Evolutionary conservation across 2,329 filamentous ascomycete genomes (phyloP), one percentile per base, ranked within the genome.

Genomic region (Fusarium sp.): DNA sequence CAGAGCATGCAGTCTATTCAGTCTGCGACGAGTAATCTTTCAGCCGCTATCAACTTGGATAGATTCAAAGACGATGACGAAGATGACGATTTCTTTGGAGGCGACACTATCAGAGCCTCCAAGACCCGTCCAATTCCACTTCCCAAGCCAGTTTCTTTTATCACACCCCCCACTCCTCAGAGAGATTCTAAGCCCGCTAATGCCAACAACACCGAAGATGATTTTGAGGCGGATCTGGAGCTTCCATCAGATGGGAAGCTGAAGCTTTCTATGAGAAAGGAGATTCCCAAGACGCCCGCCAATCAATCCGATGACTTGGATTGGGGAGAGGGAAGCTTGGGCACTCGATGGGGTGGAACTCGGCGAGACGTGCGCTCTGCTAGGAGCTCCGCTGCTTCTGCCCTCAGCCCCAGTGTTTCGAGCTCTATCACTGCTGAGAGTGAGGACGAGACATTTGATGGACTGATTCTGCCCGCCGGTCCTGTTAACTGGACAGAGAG

Each of bases 341-440:
- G 95, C 41, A 97, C 95, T 46, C 89, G 95, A 61, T 95, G 94
- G 81, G 94, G 92, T 41, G 95, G 95, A 46, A 97, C 94, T 16
- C 88, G 90, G 70, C 90, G 93, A 74, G 93, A 95, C 75, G 87
- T 86, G n/a, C 89, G 89, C 42, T 94, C 93, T 51, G 90, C 90
- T 75, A 90, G 93, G 75, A 96, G 93, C 82, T 97, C 94, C 2
- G 95, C 94, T 20, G 90, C 91, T 37, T 97, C 94, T 41, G 93
- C 93, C 29, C 87, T 98, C 79, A 98, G 95, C 77, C 95, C 96
- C 16, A 98, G 94, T 78, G 88, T 97, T 59, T 93, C 94, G 22
- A 98, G 95, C 79, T 96, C 93, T 69, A 90, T 97, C 73, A 97
- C 94, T 3, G 88, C 89, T 12, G 96, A 98, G 82, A 98, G 94